These are phyloP conservation scores for Solanum verrucosum DNA, from an alignment of 257 asterid genomes.

Conservation along the genomic window DNA sequence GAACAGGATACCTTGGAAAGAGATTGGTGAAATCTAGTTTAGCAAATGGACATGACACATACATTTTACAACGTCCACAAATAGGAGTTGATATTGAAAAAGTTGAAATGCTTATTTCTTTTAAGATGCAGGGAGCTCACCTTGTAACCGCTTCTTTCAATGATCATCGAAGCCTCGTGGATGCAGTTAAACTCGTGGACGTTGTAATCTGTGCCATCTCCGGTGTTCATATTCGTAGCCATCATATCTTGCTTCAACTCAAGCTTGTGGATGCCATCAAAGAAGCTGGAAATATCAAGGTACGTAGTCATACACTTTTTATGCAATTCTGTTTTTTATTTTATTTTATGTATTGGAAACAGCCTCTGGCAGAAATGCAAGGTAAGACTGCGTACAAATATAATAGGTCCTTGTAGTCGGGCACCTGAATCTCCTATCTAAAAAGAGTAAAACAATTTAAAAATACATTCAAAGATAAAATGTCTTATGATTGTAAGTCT, in stretches of 20 bases:
- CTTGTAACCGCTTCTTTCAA: conserved; percentile 59
- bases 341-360: neutral
- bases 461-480: too few species aligned
- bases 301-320: neutral
- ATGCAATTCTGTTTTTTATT: neutral
- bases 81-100: conserved; percentile 68
- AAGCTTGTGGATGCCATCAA: conserved; percentile 71
- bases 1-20: conserved; percentile 72
- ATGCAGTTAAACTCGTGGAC: conserved; percentile 67
- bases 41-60: conserved; percentile 62
- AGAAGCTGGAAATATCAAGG: conserved; percentile 84
- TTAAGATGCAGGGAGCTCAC: conserved; percentile 57
- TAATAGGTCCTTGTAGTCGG: neutral
- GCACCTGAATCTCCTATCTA: neutral
- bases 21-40: conserved; percentile 65
- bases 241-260: conserved; percentile 54
- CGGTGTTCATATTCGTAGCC: conserved; percentile 74
- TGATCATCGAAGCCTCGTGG: conserved; percentile 60
- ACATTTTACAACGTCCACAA: conserved; percentile 53
- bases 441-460: neutral
- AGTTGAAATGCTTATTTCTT: conserved; percentile 44
- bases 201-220: conserved; percentile 77
- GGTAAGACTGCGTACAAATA: neutral
- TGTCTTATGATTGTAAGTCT: too few species aligned
- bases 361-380: neutral